Evolutionary conservation across 1,139 yeast genomes (phyloP).

Genomic region (Kurtzmaniella quercitrusa): DNA sequence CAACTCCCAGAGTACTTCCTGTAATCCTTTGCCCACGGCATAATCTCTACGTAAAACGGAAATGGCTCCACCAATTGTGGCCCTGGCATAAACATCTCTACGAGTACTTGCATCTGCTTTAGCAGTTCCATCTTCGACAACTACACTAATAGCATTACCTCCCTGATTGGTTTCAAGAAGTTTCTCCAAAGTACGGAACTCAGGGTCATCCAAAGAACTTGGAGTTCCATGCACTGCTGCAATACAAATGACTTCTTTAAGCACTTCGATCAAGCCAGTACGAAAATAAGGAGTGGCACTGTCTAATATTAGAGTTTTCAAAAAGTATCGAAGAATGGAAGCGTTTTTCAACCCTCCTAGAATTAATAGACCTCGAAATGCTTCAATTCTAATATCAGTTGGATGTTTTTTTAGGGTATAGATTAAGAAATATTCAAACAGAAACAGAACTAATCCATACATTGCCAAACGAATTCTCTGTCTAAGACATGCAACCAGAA

Average conservation of each 20-base stretch:
- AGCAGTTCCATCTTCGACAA: constrained; percentile 47
- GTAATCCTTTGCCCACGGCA: constrained; percentile 59
- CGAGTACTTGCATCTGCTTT: constrained; percentile 42
- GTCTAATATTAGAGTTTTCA: constrained; percentile 56
- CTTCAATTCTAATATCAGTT: constrained; percentile 57
- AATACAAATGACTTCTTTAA: constrained; percentile 53
- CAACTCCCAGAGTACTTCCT: constrained; percentile 63
- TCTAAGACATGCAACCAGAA: constrained; percentile 54
- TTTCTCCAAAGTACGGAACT: constrained; percentile 39
- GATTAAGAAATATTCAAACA: constrained; percentile 46
- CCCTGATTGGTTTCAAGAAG: constrained; percentile 15
- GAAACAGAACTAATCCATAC: constrained; percentile 49
- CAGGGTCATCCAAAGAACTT: constrained; percentile 54
- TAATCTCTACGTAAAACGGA: constrained; percentile 64
- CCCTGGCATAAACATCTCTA: constrained; percentile 39
- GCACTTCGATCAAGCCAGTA: constrained; percentile 41
- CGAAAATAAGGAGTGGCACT: constrained; percentile 48
- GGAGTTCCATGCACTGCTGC: constrained; percentile 68
- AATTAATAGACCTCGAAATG: constrained; percentile 64
- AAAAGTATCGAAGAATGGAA: constrained; percentile 56
- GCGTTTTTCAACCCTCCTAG: constrained; percentile 75
- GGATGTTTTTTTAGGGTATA: constrained; percentile 50
- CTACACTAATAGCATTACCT: constrained; percentile 23
- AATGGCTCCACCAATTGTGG: constrained; percentile 58
- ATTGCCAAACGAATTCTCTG: constrained; percentile 60